phyloP scores from a whole-genome alignment of 176 grass and related monocot genomes.

The Carex parvula region DNA sequence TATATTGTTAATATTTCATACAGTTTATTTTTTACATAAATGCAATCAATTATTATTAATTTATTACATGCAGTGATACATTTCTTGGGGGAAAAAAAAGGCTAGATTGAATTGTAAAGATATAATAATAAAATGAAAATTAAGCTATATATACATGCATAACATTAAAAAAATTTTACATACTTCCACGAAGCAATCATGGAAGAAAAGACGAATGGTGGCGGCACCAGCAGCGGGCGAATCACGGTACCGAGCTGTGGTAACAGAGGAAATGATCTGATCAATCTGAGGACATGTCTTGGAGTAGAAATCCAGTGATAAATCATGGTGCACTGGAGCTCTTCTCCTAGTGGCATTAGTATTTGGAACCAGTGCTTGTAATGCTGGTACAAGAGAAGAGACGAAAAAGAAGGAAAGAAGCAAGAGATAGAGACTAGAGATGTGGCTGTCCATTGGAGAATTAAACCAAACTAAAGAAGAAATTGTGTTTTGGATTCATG shows the following conservation, averaged over 20 bases:
- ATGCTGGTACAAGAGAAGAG: constrained; percentile 33
- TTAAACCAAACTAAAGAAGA: constrained; percentile 1
- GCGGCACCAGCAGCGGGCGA: constrained; percentile 56
- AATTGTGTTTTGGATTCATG: constrained; percentile 4
- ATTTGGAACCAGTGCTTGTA: neutral
- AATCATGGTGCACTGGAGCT: constrained; percentile 56
- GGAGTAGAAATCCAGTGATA: constrained; percentile 79
- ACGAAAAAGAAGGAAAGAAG: constrained; percentile 30
- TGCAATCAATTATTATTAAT: neutral
- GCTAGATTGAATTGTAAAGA: too few species aligned
- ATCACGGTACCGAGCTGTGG: constrained; percentile 52
- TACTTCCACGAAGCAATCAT: constrained; percentile 98
- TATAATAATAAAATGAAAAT: too few species aligned
- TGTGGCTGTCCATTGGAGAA: constrained; percentile 7
- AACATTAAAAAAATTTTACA: neutral
- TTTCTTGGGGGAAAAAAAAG: neutral
- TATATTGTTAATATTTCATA: neutral
- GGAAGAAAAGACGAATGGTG: constrained; percentile 93
- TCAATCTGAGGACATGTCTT: constrained; percentile 68
- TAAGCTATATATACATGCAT: neutral
- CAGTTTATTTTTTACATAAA: neutral
- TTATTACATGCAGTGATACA: neutral
- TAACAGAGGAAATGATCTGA: constrained; percentile 75
- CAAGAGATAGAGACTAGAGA: neutral
- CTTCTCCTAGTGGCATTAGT: constrained; percentile 17